A percentile compares a stretch with the other conserved stretches of the same genome.
Evolutionary conservation across 768 basidiomycete genomes (phyloP).

Genomic region (Boletus rufocinnamomeus): DNA sequence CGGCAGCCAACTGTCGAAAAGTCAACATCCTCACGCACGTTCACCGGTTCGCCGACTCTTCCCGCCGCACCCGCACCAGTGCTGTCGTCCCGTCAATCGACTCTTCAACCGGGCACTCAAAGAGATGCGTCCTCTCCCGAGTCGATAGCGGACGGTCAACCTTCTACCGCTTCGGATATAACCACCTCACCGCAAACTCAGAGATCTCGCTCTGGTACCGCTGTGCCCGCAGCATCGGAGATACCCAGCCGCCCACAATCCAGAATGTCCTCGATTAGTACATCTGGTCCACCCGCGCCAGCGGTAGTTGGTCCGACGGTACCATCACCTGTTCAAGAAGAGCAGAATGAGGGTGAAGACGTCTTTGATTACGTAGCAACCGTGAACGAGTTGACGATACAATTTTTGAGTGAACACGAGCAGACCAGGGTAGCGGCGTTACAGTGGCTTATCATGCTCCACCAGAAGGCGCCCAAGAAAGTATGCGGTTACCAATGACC

Average conservation of each 20-base stretch:
- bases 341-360: constrained; percentile 61
- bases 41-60: constrained; percentile 59
- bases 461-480: constrained; percentile 97
- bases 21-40: constrained; percentile 38
- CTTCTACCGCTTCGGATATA: constrained; percentile 38
- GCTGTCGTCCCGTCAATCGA: constrained; percentile 52
- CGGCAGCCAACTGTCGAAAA: constrained; percentile 30
- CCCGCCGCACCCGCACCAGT: constrained; percentile 40
- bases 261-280: constrained; percentile 51
- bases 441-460: constrained; percentile 98
- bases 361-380: constrained; percentile 91
- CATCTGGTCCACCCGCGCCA: constrained; percentile 37
- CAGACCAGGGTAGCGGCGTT: constrained; percentile 94
- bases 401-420: constrained; percentile 95
- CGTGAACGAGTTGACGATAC: constrained; percentile 88
- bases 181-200: constrained; percentile 39
- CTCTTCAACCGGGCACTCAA: constrained; percentile 41
- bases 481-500: constrained; percentile 38
- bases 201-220: constrained; percentile 28
- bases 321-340: constrained; percentile 33
- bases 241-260: constrained; percentile 62
- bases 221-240: constrained; percentile 33
- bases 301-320: constrained; percentile 31
- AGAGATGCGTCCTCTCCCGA: constrained; percentile 55
- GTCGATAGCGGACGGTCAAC: constrained; percentile 36